Evolutionary conservation across 2,329 filamentous ascomycete genomes (phyloP), one percentile per base, ranked within the genome.

Genomic region (Diaporthe citriasiana): DNA sequence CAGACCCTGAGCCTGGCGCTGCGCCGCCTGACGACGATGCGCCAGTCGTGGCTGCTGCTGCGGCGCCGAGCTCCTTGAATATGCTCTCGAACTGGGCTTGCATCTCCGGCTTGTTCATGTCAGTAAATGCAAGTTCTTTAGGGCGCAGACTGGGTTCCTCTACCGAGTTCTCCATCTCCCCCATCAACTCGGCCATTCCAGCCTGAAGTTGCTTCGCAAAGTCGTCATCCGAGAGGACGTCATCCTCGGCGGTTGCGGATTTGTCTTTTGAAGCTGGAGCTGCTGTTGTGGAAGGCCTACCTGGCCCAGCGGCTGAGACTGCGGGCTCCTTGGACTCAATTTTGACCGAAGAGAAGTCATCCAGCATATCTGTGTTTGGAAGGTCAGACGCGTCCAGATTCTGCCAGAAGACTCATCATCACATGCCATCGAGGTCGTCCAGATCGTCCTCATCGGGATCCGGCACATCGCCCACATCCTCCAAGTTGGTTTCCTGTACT

Each of bases 391-490:
- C 50, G 35, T 71, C 22, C 38, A 51, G 47, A 42, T 50, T 55
- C n/a, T n/a, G 40, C 53, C 42, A 7, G 57, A 56, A 55, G 27
- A 27, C 15, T 25, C n/a, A 27, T 4, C 38, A 27, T 66, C 68
- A 79, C 85, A 78, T 83, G 94, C 94, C 95, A 84, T 99, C 97
- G 57, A 99, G 87, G 80, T 98, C 97, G 80, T 98, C 94, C 27
- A 97, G 86, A 78, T 97, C 94, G 83, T 97, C 97, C 83, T 97
- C 95, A 77, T 98, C 96, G 9, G 95, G 96, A 79, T 98, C 96
- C 27, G 95, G 93, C 22, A 93, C 91, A 77, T 93, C 89, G 30
- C 89, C 89, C 30, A 82, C 78, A 22, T 80, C 81, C 22, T 78
- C 78, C 9, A 78, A 76, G 57, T 77, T 75, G 25, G 76, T 77